These are phyloP conservation scores for Canna indica DNA, from an alignment of 176 grass and related monocot genomes.

Conservation along the genomic window DNA sequence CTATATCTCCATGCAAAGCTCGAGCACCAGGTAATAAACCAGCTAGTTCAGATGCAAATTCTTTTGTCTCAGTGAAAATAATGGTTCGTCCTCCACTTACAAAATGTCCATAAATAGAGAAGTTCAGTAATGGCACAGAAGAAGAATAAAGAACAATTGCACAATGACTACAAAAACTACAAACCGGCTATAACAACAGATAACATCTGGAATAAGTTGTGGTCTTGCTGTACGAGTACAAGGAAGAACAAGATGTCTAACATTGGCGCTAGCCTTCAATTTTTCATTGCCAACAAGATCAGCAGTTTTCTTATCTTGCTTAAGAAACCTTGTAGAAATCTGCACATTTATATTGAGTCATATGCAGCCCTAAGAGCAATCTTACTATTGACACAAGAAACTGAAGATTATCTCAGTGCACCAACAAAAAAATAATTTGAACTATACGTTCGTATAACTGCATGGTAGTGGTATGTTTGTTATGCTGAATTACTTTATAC, in stretches of 20 bases:
- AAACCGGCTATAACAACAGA: constrained; percentile 83
- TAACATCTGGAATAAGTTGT: constrained; percentile 90
- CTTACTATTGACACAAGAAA: too few relatives aligned
- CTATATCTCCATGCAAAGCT: constrained; percentile 91
- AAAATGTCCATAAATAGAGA: neutral
- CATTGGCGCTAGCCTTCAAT: constrained; percentile 80
- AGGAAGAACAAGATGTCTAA: constrained; percentile 91
- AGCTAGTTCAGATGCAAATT: constrained; percentile 58
- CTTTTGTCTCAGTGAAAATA: constrained; percentile 95
- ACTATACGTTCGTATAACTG: too few relatives aligned
- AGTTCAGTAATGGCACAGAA: constrained; percentile 6
- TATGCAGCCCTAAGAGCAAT: too few relatives aligned
- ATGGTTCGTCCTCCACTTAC: constrained; percentile 73
- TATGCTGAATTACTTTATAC: too few relatives aligned
- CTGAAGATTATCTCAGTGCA: too few relatives aligned
- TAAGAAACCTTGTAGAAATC: constrained; percentile 83
- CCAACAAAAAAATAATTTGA: too few relatives aligned
- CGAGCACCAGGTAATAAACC: constrained; percentile 65
- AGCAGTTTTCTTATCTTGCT: constrained; percentile 67
- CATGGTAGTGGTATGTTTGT: too few relatives aligned
- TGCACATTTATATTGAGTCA: constrained; percentile 23
- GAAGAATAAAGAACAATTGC: neutral
- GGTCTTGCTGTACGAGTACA: constrained; percentile 64
- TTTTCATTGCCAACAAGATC: constrained; percentile 95
- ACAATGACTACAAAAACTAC: constrained; percentile 7